Conservation (phyloP, 139 green algal species). For the Coelastrella sp. region DNA sequence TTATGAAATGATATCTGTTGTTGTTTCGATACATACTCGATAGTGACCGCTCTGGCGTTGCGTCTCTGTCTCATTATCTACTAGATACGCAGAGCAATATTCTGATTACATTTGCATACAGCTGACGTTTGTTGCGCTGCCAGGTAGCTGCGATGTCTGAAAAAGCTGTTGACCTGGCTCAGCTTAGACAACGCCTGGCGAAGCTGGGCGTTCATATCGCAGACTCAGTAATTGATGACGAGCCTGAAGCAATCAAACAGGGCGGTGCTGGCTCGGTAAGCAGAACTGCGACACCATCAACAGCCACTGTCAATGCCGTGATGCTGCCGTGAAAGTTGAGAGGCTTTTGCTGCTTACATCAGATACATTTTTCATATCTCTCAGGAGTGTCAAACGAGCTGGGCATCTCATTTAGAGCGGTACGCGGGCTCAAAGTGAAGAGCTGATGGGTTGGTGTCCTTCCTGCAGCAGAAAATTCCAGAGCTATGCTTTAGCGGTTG, state of each 20-base stretch:
- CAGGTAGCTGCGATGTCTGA: background rate
- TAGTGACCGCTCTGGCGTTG: background rate
- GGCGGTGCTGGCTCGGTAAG: background rate
- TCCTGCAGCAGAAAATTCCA: too few species aligned
- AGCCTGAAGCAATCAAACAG: background rate
- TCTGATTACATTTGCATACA: background rate
- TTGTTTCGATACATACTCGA: background rate
- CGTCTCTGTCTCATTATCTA: background rate
- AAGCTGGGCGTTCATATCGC: constrained; percentile 40
- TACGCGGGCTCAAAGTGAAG: background rate
- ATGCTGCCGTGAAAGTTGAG: too few species aligned
- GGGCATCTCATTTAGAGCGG: constrained; percentile 7
- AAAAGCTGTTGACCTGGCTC: constrained; percentile 25
- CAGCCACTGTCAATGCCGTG: too few species aligned
- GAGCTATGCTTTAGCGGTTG: too few species aligned
- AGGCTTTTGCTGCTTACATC: too few species aligned
- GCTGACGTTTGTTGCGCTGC: background rate
- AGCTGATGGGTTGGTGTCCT: too few species aligned
- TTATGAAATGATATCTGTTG: background rate
- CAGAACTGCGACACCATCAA: too few species aligned
- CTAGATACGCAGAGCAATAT: background rate
- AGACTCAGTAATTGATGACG: background rate
- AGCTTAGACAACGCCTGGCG: constrained; percentile 19
- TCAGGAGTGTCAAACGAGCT: background rate
- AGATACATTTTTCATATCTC: too few species aligned